Evolutionary conservation across 2,329 filamentous ascomycete genomes (phyloP), one percentile per base, ranked within the genome.

Genomic region (Ophiostoma himal-ulmi): DNA sequence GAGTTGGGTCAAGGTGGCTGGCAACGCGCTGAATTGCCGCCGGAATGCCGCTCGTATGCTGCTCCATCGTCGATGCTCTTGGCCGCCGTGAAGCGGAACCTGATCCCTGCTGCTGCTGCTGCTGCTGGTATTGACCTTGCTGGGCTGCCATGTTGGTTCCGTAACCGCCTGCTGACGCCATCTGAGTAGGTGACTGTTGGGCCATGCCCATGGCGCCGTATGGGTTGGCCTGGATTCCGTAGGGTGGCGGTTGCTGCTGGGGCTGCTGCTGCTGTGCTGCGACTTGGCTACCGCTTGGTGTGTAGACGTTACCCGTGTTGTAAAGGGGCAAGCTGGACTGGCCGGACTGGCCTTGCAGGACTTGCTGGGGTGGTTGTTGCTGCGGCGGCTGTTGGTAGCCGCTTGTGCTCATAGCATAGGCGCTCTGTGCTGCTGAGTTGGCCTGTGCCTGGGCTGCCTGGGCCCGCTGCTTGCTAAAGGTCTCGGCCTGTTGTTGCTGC

Each of bases 21-120:
- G 95, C 95, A 30, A 99, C 95, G 75, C 95, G 87, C 80, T 99
- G 95, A 71, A 99, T 92, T 3, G 94, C 90, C 17, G 92, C 90
- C 5, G 95, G 95, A 71, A 99, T 97, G 1, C 94, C 94, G 73
- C 91, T 94, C 77, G 94, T 91, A 76, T 96, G 92, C 78, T 95
- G 92, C 77, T 98, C 95, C 91, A 98, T 96, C 3, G 95, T 99
- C 64, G 94, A 95, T 57, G 95, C 94, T 72, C 95, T 89, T 80
- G 97, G 94, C 69, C 95, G 73, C 69, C 89, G 91, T 71, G 91
- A 89, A 80, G 94, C 92, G 48, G 93, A 92, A 52, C 79, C 77
- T 81, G 94, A 92, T 65, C 93, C 92, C 68, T 80, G 78, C 69
- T 92, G 83, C 74, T 81, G 82, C 62, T 82, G 71, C 74, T 88